Base-by-base conservation (phyloP, 352 stramenopile species). In the Plasmopara viticola region DNA sequence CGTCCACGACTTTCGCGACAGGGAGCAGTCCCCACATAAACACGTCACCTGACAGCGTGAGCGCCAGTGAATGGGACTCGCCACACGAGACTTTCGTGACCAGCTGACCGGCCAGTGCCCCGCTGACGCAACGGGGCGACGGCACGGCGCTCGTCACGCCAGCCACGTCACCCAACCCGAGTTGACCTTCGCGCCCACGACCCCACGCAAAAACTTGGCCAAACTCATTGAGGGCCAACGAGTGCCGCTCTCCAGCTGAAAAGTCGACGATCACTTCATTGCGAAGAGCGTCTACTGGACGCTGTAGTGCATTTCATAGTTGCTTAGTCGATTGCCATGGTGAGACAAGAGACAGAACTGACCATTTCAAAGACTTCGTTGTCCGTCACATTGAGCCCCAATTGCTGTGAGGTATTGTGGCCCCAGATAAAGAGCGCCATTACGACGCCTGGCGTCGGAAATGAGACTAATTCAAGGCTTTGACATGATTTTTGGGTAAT, bases 401-500 rank as follows among this genome's bases (percentile, higher is more conserved):
- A 60, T 53, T 92, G 78, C 69, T 92, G 73, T 52, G 75, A 70
- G 43, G 67, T 71, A 53, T 89, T 89, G 56, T 73, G 67, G 15
- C 81, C 81, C 81, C 81, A 92, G 9, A 85, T 65, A 55, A 74
- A 92, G 9, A 92, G 68, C 58, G 81, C 72, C 81, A 92, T 92
- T 25, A 25, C 20, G 20, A 25, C 20, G 20, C 20, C 3, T 3
- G 20, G 20, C 20, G 20, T 25, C 20, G 20, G 20, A 25, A 25
- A 25, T 25, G 20, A 25, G 20, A 25, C 20, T 25, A 25, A 3
- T 25, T 1, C 1, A 25, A 25, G 3, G 20, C 20, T 25, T 25
- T 3, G 3, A 25, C 20, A 25, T 25, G 20, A 25, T 25, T 1
- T 25, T 25, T 25, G 20, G 20, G 20, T 25, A 25, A n/a, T n/a